Evolutionary conservation across 164 flowering plant species (phyloP).

Genomic region (Berberis vulgaris): DNA sequence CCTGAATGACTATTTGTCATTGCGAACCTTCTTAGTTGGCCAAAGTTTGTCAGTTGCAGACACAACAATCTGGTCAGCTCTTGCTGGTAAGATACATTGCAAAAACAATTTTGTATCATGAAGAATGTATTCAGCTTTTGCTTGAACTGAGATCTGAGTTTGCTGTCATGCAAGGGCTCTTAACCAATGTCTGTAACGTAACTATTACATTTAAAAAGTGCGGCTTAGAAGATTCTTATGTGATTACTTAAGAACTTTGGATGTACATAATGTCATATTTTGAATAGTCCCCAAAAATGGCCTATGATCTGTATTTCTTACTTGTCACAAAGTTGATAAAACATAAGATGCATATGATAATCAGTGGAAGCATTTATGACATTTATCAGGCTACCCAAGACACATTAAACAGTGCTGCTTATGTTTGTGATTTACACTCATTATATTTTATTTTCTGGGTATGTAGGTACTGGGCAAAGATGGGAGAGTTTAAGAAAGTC

Average conservation of each 20-base stretch:
- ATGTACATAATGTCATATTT: too few species aligned
- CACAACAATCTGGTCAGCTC: conserved; percentile 73
- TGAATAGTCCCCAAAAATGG: too few species aligned
- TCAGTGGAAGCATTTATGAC: background rate
- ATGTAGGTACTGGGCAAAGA: conserved; percentile 70
- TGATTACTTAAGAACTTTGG: too few species aligned
- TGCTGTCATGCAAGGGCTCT: too few species aligned
- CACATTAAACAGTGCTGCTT: background rate
- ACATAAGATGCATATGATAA: too few species aligned
- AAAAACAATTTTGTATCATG: background rate
- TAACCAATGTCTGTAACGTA: too few species aligned
- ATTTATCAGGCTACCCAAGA: background rate
- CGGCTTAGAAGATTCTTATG: too few species aligned
- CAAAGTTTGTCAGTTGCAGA: conserved; percentile 65
- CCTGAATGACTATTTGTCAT: conserved; percentile 44
- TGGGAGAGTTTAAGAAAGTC: conserved; percentile 94
- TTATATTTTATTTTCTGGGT: background rate
- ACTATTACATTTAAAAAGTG: too few species aligned
- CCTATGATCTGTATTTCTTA: too few species aligned
- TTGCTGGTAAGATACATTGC: conserved; percentile 56
- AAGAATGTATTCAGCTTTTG: background rate
- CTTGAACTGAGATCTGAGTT: background rate
- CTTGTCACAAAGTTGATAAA: too few species aligned
- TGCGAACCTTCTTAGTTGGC: conserved; percentile 63
- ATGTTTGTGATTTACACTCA: background rate